Conservation (phyloP, 1,284 basidiomycete species). For the Athelia psychrophila region DNA sequence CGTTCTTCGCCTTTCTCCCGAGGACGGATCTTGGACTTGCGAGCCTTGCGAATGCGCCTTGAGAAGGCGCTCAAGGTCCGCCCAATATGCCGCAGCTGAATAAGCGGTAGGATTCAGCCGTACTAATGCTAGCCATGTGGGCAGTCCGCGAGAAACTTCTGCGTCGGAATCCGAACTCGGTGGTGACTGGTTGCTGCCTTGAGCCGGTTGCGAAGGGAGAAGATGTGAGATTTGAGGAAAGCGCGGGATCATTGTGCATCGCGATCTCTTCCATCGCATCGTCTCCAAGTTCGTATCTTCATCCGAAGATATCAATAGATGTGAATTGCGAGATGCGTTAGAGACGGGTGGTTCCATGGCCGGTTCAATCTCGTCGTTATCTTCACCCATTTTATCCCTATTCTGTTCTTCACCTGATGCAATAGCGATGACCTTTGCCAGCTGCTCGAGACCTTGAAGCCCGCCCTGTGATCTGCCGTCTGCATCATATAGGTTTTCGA, state of each 20-base stretch:
- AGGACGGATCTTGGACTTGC: too few species aligned
- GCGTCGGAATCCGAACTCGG: conserved; percentile 26
- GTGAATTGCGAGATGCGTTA: conserved; percentile 50
- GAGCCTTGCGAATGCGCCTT: too few species aligned
- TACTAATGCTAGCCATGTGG: too few species aligned
- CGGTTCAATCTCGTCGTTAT: conserved; percentile 58
- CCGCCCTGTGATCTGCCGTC: conserved; percentile 83
- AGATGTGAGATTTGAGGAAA: conserved; percentile 21
- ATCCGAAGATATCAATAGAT: conserved; percentile 64
- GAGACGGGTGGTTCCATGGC: conserved; percentile 74
- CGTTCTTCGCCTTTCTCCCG: too few species aligned
- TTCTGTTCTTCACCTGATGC: conserved; percentile 53
- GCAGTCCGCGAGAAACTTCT: too few species aligned
- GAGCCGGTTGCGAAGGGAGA: conserved; percentile 19
- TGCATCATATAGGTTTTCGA: conserved; percentile 71
- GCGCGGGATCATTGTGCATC: conserved; percentile 56
- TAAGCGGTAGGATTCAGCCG: too few species aligned
- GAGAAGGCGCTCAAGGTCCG: too few species aligned
- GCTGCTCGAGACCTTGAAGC: conserved; percentile 73
- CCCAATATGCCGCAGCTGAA: too few species aligned
- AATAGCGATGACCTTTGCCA: conserved; percentile 76
- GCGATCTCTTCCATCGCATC: conserved; percentile 75
- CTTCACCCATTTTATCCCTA: conserved; percentile 53
- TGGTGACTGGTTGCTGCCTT: conserved; percentile 20
- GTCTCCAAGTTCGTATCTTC: conserved; percentile 73